phyloP scores from a whole-genome alignment of 345 rosid genomes.

The Eucalyptus decipiens region DNA sequence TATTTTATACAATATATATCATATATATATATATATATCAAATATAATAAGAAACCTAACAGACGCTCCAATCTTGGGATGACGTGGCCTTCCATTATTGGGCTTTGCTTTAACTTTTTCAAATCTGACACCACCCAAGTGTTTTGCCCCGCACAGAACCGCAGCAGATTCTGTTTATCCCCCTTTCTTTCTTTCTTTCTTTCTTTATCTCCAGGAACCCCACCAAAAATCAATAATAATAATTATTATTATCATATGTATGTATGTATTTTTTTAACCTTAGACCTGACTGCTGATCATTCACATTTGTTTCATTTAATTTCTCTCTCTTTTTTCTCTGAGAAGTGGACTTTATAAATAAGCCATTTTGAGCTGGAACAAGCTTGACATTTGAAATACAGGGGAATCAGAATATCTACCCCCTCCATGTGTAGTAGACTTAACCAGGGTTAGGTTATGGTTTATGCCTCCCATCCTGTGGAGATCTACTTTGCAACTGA shows the following conservation, averaged over 20 bases:
- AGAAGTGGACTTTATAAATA: background rate
- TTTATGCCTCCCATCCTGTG: background rate
- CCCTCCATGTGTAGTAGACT: background rate
- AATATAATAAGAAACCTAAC: background rate
- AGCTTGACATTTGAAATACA: conserved; percentile 1
- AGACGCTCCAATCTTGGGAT: background rate
- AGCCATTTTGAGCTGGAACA: conserved; percentile 34
- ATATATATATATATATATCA: background rate
- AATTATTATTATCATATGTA: background rate
- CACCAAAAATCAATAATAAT: background rate
- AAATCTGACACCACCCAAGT: background rate
- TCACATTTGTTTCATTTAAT: background rate
- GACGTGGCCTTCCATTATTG: conserved; percentile 3
- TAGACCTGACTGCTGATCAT: conserved; percentile 4
- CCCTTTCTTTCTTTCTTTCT: background rate
- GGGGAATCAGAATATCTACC: conserved; percentile 12
- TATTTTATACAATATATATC: background rate
- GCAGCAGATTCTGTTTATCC: background rate
- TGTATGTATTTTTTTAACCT: background rate
- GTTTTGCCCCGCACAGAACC: background rate
- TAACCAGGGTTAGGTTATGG: background rate
- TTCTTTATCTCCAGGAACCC: background rate
- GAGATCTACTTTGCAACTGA: background rate
- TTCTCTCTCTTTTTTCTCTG: background rate
- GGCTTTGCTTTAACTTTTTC: background rate